phyloP scores from a whole-genome alignment of 2,329 filamentous ascomycete genomes.

The Calonectria henricotiae region DNA sequence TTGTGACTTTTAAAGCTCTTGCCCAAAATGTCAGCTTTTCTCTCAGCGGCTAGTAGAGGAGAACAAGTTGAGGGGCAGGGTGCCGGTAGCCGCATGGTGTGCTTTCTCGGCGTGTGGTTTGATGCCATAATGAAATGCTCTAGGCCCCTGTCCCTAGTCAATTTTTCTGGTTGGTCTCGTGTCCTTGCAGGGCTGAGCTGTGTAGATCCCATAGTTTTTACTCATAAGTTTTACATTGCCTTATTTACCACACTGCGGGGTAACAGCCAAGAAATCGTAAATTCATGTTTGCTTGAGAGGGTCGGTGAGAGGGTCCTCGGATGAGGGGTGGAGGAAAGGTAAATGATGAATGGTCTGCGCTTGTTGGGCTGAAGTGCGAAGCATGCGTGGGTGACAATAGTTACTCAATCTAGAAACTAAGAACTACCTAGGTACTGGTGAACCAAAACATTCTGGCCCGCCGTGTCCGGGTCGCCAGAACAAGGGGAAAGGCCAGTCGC shows the following conservation, averaged over 20 bases:
- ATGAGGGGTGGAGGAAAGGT: background rate
- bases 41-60: background rate
- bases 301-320: background rate
- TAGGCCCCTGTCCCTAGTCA: slow-evolving; percentile 17
- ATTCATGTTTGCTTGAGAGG: background rate
- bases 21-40: background rate
- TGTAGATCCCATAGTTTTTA: background rate
- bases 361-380: background rate
- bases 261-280: too few species aligned
- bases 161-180: slow-evolving; percentile 10
- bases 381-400: slow-evolving; percentile 14
- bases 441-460: slow-evolving; percentile 18
- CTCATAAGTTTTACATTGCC: background rate
- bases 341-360: background rate
- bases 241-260: background rate
- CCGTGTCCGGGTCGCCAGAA: slow-evolving; percentile 3
- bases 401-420: slow-evolving; percentile 19
- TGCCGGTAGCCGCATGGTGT: slow-evolving; percentile 31
- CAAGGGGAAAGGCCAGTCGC: slow-evolving; percentile 7
- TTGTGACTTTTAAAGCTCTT: background rate
- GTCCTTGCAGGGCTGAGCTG: slow-evolving; percentile 8
- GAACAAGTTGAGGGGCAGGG: background rate
- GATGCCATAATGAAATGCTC: slow-evolving; percentile 14
- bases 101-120: slow-evolving; percentile 21
- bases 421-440: background rate